Percentiles rank a stretch among this genome's conserved stretches.
Conservation (phyloP, 257 asterid species). For the Solanum sparsipilum region DNA sequence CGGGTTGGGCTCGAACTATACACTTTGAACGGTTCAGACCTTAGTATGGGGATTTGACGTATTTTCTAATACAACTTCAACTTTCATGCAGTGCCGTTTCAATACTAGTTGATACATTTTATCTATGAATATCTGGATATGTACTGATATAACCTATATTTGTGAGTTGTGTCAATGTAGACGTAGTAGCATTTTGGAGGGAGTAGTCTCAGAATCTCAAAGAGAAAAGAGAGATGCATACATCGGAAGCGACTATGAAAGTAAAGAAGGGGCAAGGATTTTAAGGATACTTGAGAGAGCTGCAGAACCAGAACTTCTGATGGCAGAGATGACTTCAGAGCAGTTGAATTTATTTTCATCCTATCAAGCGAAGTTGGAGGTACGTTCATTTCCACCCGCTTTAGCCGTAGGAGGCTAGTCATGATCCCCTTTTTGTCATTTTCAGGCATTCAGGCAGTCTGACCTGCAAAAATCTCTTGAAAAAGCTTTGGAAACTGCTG, state of each 20-base stretch:
- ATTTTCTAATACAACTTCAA: background rate
- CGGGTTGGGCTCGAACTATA: background rate
- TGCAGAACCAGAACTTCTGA: slow-evolving; percentile 92
- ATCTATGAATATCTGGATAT: background rate
- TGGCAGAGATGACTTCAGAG: slow-evolving; percentile 95
- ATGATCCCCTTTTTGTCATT: slow-evolving; percentile 6
- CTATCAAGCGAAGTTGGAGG: slow-evolving; percentile 84
- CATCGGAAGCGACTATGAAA: slow-evolving; percentile 37
- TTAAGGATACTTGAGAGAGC: slow-evolving; percentile 87
- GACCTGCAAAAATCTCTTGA: slow-evolving; percentile 56
- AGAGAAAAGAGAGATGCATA: slow-evolving; percentile 34
- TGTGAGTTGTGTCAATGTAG: slow-evolving; percentile 19
- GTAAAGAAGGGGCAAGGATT: slow-evolving; percentile 91
- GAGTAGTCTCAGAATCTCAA: slow-evolving; percentile 58
- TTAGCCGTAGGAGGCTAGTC: background rate
- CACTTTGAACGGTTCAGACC: background rate
- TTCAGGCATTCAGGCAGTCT: slow-evolving; percentile 54
- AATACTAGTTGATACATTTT: background rate
- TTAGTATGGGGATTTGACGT: background rate
- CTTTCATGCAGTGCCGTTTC: background rate
- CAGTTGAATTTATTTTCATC: slow-evolving; percentile 68
- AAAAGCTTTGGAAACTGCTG: slow-evolving; percentile 76
- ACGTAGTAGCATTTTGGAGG: slow-evolving; percentile 69
- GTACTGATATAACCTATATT: background rate
- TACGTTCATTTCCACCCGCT: slow-evolving; percentile 15